These are phyloP conservation scores for Cryptococcus sp. DNA, from an alignment of 1,284 basidiomycete species.

Conservation along the genomic window DNA sequence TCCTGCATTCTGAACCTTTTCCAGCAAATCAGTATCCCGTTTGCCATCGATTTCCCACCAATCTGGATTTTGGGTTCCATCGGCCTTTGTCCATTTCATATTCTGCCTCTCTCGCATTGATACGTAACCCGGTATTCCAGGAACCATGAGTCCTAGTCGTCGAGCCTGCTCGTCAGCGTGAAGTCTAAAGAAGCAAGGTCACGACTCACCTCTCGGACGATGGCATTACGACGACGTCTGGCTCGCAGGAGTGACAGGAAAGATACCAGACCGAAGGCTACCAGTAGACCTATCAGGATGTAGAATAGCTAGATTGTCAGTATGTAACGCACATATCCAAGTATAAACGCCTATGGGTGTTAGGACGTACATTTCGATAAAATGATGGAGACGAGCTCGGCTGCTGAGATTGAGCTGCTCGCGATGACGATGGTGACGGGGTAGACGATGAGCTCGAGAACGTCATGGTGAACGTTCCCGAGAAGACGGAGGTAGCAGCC, in stretches of 20 bases:
- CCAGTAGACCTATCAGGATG: conserved; percentile 43
- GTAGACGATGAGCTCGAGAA: not conserved
- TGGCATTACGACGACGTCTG: conserved; percentile 28
- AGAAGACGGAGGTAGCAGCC: not conserved
- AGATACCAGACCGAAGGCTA: conserved; percentile 37
- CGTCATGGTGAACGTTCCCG: not conserved
- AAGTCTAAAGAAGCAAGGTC: not conserved
- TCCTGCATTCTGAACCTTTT: too few relatives aligned
- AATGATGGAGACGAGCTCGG: not conserved
- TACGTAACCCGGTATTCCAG: conserved; percentile 42
- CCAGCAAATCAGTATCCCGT: not conserved
- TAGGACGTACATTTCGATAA: not conserved
- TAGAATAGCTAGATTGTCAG: conserved; percentile 32
- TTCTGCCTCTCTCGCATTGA: conserved; percentile 32
- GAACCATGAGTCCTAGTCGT: conserved; percentile 40
- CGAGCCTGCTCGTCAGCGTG: conserved; percentile 20
- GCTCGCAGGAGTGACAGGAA: conserved; percentile 34
- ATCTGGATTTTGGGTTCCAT: conserved; percentile 31
- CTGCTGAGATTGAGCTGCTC: not conserved
- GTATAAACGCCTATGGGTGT: not conserved
- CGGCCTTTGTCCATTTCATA: conserved; percentile 19
- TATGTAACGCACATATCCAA: not conserved
- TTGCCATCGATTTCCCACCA: conserved; percentile 40
- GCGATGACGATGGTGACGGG: not conserved
- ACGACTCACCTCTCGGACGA: conserved; percentile 32